These are phyloP conservation scores for Hymenoscyphus linearis DNA, from an alignment of 2,329 filamentous ascomycete genomes.

Conservation along the genomic window DNA sequence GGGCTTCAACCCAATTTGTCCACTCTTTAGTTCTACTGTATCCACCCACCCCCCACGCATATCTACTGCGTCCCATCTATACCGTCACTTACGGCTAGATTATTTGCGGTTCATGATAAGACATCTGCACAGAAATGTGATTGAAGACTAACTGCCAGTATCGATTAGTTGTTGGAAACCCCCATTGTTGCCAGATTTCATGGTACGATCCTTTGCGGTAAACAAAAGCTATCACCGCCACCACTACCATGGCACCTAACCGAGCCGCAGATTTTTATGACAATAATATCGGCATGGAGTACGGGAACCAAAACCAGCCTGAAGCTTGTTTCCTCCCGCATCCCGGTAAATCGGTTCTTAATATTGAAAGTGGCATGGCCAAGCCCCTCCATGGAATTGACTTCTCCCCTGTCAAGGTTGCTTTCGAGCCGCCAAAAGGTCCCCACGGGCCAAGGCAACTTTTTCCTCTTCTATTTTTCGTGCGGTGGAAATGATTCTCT, in stretches of 20 bases:
- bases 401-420: conserved; percentile 33
- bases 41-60: too few species aligned
- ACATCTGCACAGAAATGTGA: too few species aligned
- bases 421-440: conserved; percentile 11
- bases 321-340: background rate
- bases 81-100: too few species aligned
- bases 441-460: conserved; percentile 4
- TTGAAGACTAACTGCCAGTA: too few species aligned
- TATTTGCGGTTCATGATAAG: too few species aligned
- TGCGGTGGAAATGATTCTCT: conserved; percentile 11
- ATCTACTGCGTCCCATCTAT: too few species aligned
- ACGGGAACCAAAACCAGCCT: background rate
- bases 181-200: background rate
- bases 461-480: conserved; percentile 15
- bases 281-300: background rate
- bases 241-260: background rate
- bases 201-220: background rate
- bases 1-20: too few species aligned
- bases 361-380: conserved; percentile 34
- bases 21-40: too few species aligned
- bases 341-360: conserved; percentile 20
- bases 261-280: background rate
- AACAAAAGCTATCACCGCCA: background rate
- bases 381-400: conserved; percentile 28
- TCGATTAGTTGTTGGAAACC: too few species aligned